Evolutionary conservation across 1,139 yeast species (phyloP), one percentile per base, ranked within the genome.

Genomic region (Waltiozyma sp.): DNA sequence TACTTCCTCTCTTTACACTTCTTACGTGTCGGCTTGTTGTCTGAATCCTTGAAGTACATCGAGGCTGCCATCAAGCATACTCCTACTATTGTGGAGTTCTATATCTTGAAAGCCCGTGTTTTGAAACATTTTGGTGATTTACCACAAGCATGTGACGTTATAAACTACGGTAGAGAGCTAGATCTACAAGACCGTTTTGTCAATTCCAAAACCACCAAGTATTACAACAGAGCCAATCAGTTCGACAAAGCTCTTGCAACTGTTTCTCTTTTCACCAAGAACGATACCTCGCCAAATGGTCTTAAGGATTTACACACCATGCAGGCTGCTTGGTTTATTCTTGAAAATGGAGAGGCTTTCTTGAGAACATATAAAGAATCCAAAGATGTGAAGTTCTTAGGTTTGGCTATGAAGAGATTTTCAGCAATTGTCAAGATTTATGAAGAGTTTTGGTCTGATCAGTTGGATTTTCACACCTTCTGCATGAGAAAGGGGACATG

Each of bases 401-500:
- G 95, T 0, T 65, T 91, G 52, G 79, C 96, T 0, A 64, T 88
- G 51, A 93, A 93, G 62, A 74, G 98, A 55, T 87, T 73, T 58
- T 63, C 68, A 36, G 80, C 88, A 1, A 72, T 88, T 31, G 67
- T 78, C 42, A 77, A 78, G 47, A 73, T 83, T 28, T 87, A 80
- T 62, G 72, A 76, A 41, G 84, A 77, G 45, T 87, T 80, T 63
- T 75, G 69, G 58, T 77, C 76, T 48, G 98, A 93, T 58, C 96
- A 91, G 64, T 75, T 83, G 53, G 99, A 91, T 60, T 91, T 91
- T 79, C 98, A 91, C 61, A 80, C 84, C 39, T 91, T 87, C 62
- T 83, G 95, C 60, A 76, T 86, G 70, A 77, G 96, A 64, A 79
- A 83, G 54, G 97, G 97, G 15, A 86, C 97, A 5, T 81, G 93